Conservation (phyloP, 768 basidiomycete genomes). For the Austroboletus eburneus region DNA sequence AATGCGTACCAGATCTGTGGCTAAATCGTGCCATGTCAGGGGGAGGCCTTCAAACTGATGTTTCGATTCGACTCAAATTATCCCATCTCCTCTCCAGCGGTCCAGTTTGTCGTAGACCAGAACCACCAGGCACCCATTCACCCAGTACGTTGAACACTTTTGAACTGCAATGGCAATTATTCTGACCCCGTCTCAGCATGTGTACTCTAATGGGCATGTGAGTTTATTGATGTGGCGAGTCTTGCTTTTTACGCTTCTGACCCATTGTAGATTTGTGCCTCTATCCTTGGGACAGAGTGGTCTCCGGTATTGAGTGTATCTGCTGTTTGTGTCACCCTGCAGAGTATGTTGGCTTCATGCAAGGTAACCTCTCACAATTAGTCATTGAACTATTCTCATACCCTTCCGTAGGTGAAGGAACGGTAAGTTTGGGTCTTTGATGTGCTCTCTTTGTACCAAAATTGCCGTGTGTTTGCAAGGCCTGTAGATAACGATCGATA, state of each 20-base stretch:
- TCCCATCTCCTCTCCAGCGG: slow-evolving; percentile 84
- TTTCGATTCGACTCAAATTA: slow-evolving; percentile 81
- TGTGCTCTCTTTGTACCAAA: slow-evolving; percentile 4
- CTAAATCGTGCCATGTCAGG: slow-evolving; percentile 39
- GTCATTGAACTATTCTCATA: slow-evolving; percentile 1
- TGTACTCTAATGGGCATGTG: slow-evolving; percentile 87
- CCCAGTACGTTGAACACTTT: slow-evolving; percentile 50
- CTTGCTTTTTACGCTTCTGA: slow-evolving; percentile 14
- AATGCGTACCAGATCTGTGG: not conserved
- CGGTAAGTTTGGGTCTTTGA: slow-evolving; percentile 40
- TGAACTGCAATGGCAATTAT: slow-evolving; percentile 1
- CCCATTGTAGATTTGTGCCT: slow-evolving; percentile 70
- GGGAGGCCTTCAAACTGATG: slow-evolving; percentile 70
- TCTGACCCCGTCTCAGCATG: slow-evolving; percentile 49
- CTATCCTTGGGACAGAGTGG: slow-evolving; percentile 87
- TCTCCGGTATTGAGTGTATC: slow-evolving; percentile 83
- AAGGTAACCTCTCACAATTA: slow-evolving; percentile 48
- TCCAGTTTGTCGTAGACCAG: slow-evolving; percentile 74
- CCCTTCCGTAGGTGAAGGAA: slow-evolving; percentile 48
- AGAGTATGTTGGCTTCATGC: slow-evolving; percentile 91
- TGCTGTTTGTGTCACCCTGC: slow-evolving; percentile 79
- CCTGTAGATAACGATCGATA: slow-evolving; percentile 84
- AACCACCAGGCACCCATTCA: slow-evolving; percentile 68
- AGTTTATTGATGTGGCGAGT: slow-evolving; percentile 17
- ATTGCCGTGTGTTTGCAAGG: slow-evolving; percentile 34